A percentile compares a stretch with the other conserved stretches of the same genome.
phyloP scores from a whole-genome alignment of 805 yeast species.

The Myxozyma melibiosi region DNA sequence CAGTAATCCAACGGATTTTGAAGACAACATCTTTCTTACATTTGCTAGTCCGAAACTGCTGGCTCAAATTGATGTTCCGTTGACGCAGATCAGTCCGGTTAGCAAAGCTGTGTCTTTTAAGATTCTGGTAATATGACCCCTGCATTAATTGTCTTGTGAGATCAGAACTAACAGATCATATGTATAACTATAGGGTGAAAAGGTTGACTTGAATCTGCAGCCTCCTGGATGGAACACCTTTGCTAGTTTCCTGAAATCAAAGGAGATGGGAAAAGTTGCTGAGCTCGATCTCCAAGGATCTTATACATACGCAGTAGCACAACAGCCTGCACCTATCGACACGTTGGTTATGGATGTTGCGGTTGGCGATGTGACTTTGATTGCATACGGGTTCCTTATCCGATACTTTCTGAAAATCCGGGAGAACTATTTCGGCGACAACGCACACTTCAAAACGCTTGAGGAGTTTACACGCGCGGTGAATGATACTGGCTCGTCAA shows the following conservation, averaged over 20 bases:
- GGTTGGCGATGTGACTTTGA: slow-evolving; percentile 67
- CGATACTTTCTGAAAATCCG: slow-evolving; percentile 72
- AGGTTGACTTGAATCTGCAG: slow-evolving; percentile 59
- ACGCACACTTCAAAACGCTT: slow-evolving; percentile 77
- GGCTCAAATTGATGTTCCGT: slow-evolving; percentile 58
- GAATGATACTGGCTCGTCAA: not conserved
- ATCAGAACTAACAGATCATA: not conserved
- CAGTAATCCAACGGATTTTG: slow-evolving; percentile 82
- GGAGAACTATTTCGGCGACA: slow-evolving; percentile 90
- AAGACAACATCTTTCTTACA: slow-evolving; percentile 75
- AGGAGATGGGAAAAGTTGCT: slow-evolving; percentile 66
- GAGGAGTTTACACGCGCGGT: slow-evolving; percentile 66
- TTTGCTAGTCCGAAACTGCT: slow-evolving; percentile 64
- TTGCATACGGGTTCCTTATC: slow-evolving; percentile 77
- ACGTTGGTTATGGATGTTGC: slow-evolving; percentile 63
- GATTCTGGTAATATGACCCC: not conserved
- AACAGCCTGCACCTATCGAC: slow-evolving; percentile 71
- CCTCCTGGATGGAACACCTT: slow-evolving; percentile 94
- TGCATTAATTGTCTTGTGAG: not conserved
- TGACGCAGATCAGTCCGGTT: slow-evolving; percentile 45
- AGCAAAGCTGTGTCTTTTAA: slow-evolving; percentile 33
- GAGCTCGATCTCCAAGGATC: slow-evolving; percentile 65
- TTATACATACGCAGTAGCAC: slow-evolving; percentile 59
- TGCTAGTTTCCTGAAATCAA: slow-evolving; percentile 64
- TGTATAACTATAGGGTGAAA: not conserved